phyloP scores from a whole-genome alignment of 2,329 filamentous ascomycete species.

The Alternaria sp. region DNA sequence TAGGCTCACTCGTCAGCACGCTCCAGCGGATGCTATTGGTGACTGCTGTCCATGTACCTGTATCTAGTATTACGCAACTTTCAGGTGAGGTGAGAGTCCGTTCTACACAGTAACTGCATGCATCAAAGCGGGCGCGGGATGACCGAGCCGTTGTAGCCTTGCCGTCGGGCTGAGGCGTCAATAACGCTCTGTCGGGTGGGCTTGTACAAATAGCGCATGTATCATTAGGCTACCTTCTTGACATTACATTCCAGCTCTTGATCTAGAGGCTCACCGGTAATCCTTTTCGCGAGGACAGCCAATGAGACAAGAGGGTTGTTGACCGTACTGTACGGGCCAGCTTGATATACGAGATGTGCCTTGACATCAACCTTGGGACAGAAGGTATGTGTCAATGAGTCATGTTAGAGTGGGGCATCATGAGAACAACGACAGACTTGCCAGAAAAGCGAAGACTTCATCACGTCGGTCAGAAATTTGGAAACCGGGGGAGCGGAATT shows the following conservation, averaged over 20 bases:
- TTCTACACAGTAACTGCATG: conserved; percentile 12
- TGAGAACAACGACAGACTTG: neutral
- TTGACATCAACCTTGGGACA: neutral
- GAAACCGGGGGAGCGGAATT: neutral
- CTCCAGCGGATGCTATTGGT: neutral
- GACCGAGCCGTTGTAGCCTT: conserved; percentile 28
- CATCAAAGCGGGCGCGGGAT: conserved; percentile 34
- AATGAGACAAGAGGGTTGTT: neutral
- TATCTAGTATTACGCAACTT: neutral
- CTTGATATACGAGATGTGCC: neutral
- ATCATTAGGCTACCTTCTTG: conserved; percentile 10
- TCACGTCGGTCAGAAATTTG: neutral
- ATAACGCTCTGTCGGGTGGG: neutral
- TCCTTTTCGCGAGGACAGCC: neutral
- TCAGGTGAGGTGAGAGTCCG: neutral
- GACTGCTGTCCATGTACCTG: neutral
- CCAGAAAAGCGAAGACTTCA: neutral
- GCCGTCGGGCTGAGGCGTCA: conserved; percentile 23
- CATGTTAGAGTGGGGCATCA: neutral
- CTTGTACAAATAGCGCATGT: conserved; percentile 8
- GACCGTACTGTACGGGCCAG: neutral
- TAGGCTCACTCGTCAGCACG: neutral
- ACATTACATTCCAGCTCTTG: conserved; percentile 6
- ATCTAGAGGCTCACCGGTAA: neutral
- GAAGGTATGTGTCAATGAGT: neutral